phyloP scores from a whole-genome alignment of 345 rosid genomes.

The Linum usitatissimum region DNA sequence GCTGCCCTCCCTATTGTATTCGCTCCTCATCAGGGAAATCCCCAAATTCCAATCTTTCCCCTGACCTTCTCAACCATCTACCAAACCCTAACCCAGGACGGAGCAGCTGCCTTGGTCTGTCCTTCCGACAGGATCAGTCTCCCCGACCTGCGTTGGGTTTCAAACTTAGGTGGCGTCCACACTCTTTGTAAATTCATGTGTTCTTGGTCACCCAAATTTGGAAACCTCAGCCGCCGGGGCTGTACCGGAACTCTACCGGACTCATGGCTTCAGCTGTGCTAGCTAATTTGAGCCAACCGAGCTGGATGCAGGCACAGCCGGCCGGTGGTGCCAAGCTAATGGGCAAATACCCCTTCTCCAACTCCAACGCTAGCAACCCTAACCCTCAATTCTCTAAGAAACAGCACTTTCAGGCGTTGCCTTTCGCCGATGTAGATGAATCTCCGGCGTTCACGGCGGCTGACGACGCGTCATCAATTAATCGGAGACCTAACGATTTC shows the following conservation, averaged over 20 bases:
- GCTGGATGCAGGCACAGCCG: slow-evolving; percentile 37
- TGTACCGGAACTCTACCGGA: slow-evolving; percentile 16
- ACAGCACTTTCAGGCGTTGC: slow-evolving; percentile 26
- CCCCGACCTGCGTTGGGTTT: slow-evolving; percentile 9
- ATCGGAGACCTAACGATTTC: slow-evolving; percentile 34
- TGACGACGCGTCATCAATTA: slow-evolving; percentile 46
- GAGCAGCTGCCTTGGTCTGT: background rate
- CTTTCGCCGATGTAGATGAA: slow-evolving; percentile 26
- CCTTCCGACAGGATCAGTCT: background rate
- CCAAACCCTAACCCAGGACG: too few relatives aligned
- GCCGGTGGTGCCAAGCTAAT: slow-evolving; percentile 32
- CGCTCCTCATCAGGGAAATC: slow-evolving; percentile 34
- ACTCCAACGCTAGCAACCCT: slow-evolving; percentile 38
- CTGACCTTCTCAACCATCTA: background rate
- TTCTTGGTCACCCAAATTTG: slow-evolving; percentile 2
- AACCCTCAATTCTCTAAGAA: slow-evolving; percentile 40
- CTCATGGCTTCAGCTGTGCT: slow-evolving; percentile 47
- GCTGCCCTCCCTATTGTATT: slow-evolving; percentile 27
- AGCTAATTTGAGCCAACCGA: slow-evolving; percentile 37
- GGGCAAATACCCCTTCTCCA: slow-evolving; percentile 43
- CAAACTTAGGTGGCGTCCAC: slow-evolving; percentile 10
- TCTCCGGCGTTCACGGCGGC: slow-evolving; percentile 34
- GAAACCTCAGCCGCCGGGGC: slow-evolving; percentile 13
- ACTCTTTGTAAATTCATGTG: slow-evolving; percentile 18
- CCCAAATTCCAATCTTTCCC: slow-evolving; percentile 21